Conservation (phyloP, 2,329 filamentous ascomycete genomes). For the Phialocephala subalpina region DNA sequence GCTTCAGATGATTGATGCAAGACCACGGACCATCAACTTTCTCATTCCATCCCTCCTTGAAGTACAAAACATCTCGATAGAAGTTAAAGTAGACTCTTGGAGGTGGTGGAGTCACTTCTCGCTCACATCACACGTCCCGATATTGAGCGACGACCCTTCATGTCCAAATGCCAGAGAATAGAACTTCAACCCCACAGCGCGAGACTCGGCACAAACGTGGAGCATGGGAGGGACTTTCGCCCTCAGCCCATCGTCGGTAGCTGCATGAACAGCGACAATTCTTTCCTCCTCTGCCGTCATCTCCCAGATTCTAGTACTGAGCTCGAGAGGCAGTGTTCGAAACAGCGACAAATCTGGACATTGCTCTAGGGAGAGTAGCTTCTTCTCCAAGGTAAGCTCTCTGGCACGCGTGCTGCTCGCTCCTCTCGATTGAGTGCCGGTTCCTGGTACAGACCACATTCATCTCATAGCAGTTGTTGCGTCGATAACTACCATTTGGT, state of each 20-base stretch:
- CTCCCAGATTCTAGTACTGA: conserved; percentile 1
- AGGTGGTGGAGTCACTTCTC: too few species aligned
- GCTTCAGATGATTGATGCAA: conserved; percentile 2
- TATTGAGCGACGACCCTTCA: not conserved
- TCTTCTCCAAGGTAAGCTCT: not conserved
- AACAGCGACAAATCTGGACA: not conserved
- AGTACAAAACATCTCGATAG: not conserved
- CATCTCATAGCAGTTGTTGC: not conserved
- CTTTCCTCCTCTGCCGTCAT: not conserved
- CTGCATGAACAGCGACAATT: not conserved
- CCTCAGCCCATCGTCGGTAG: not conserved
- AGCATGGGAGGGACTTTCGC: not conserved
- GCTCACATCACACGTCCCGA: not conserved
- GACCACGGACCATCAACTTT: not conserved
- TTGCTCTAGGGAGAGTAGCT: not conserved
- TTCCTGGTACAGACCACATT: not conserved
- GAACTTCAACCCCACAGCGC: not conserved
- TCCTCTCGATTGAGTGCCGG: too few species aligned
- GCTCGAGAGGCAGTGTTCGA: not conserved
- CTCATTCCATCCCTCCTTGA: not conserved
- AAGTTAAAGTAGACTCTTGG: not conserved
- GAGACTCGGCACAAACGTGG: not conserved
- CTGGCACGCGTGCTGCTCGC: not conserved
- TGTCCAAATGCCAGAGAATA: not conserved
- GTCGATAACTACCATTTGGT: not conserved